Base-by-base conservation (phyloP, 2,329 filamentous ascomycete species). In the Plenodomus biglobosus region DNA sequence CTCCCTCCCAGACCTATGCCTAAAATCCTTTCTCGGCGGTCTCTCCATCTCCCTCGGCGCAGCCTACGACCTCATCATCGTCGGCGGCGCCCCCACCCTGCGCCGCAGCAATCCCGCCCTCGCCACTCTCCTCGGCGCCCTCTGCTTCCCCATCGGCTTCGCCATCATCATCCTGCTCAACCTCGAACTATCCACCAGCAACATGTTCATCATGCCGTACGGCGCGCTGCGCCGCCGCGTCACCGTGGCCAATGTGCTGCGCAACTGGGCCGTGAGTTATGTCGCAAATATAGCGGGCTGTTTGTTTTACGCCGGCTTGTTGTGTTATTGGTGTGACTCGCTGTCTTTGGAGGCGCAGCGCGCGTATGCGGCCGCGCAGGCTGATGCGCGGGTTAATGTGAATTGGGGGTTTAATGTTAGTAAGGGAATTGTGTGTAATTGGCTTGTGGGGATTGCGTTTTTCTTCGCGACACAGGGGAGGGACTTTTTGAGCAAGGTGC, bases 21-120 rank as follows among this genome's bases (percentile, higher is more conserved):
- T 73, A 50, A 69, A 72, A 45, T 68, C 69, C 16, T 52, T 62
- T 8, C 56, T 64, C 2, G 64, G 58, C 10, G 62, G 59, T 27
- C 58, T 69, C 35, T 69, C 69, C 18, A 65, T 70, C 11, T 69
- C 72, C 40, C 62, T 66, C 13, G 66, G 65, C 13, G 68, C 63
- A 6, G 69, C 69, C 38, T 68, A 65, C 40, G 57, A 65, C 17
- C 62, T 72, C 52, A 62, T 69, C 16, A 61, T 68, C n/a, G 61
- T 60, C 2, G 60, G 60, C 1, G 59, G 62, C 13, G 64, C 71
- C 41, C 55, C 66, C 7, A 45, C 53, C 32, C 47, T 59, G 3
- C 51, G 54, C 1, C 8, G 22, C 2, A 53, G 46, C 34, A 59
- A 59, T 19, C 52, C 56, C n/a, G 40, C 45, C 3, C 39, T 59